Evolutionary conservation across 1,284 basidiomycete genomes (phyloP).

Genomic region (Mycosarcoma maydis): DNA sequence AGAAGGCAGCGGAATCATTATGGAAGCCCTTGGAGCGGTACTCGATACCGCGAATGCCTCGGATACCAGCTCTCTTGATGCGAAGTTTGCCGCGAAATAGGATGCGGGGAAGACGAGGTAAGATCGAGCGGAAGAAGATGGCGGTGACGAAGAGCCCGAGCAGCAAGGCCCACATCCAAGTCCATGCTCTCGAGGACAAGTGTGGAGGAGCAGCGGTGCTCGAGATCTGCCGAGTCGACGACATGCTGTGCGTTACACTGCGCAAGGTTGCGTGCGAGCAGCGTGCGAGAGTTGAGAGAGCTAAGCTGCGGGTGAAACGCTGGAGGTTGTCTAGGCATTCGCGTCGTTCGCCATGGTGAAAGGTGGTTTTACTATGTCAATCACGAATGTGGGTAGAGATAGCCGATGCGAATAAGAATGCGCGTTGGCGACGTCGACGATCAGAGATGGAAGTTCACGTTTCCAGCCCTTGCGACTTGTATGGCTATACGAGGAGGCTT

Average conservation of each 20-base stretch:
- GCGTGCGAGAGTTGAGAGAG: background rate
- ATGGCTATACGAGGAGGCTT: too few relatives aligned
- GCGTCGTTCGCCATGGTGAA: too few relatives aligned
- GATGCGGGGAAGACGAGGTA: constrained; percentile 54
- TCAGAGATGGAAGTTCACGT: too few relatives aligned
- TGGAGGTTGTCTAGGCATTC: too few relatives aligned
- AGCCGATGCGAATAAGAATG: too few relatives aligned
- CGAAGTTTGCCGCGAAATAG: constrained; percentile 55
- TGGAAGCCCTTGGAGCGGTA: constrained; percentile 55
- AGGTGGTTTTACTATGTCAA: too few relatives aligned
- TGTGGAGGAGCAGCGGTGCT: constrained; percentile 2
- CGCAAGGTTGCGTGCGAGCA: too few relatives aligned
- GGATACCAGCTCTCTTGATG: constrained; percentile 45
- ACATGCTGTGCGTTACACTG: too few relatives aligned
- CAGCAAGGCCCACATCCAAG: constrained; percentile 19
- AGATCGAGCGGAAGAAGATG: constrained; percentile 55
- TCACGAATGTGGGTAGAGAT: too few relatives aligned
- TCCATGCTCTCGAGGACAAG: constrained; percentile 1
- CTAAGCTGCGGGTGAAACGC: too few relatives aligned
- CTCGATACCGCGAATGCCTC: constrained; percentile 58
- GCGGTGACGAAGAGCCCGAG: constrained; percentile 30
- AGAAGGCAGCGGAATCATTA: constrained; percentile 33
- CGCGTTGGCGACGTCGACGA: too few relatives aligned
- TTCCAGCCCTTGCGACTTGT: too few relatives aligned
- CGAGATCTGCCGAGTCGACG: background rate